Percentiles rank a stretch among this genome's conserved stretches.
Conservation (phyloP, 768 basidiomycete genomes). For the Boletus tylopilopsis region DNA sequence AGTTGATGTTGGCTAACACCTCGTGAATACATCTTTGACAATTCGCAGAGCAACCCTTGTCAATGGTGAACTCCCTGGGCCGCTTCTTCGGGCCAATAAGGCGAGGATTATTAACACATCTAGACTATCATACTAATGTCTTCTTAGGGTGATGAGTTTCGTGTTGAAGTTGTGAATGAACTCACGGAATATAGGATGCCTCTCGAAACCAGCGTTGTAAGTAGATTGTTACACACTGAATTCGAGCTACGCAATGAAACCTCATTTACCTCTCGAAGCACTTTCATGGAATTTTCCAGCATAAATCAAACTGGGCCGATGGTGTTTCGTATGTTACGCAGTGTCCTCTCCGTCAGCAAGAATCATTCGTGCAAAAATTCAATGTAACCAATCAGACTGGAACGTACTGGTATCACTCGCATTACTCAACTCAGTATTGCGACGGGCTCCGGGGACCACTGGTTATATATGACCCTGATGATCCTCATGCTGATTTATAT, state of each 20-base stretch:
- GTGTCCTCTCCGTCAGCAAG: conserved; percentile 19
- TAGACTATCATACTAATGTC: conserved; percentile 32
- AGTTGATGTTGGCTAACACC: neutral
- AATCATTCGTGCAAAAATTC: conserved; percentile 37
- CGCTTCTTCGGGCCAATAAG: neutral
- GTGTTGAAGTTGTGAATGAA: conserved; percentile 43
- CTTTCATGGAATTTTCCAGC: neutral
- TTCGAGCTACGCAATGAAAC: conserved; percentile 1
- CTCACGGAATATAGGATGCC: conserved; percentile 27
- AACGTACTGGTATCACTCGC: conserved; percentile 45
- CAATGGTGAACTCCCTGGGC: neutral
- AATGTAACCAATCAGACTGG: conserved; percentile 31
- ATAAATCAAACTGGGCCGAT: neutral
- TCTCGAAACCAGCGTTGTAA: conserved; percentile 39
- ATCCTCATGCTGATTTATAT: conserved; percentile 37
- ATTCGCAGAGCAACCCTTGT: neutral
- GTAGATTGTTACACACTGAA: conserved; percentile 14
- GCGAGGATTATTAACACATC: neutral
- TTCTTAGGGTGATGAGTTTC: conserved; percentile 35
- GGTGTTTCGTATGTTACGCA: neutral
- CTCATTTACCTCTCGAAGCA: conserved; percentile 15
- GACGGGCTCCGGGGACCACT: conserved; percentile 37
- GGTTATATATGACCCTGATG: conserved; percentile 14
- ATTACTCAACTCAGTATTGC: conserved; percentile 38
- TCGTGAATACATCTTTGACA: no score